phyloP scores from a whole-genome alignment of 2,329 filamentous ascomycete genomes.

The Aureobasidium sp. region DNA sequence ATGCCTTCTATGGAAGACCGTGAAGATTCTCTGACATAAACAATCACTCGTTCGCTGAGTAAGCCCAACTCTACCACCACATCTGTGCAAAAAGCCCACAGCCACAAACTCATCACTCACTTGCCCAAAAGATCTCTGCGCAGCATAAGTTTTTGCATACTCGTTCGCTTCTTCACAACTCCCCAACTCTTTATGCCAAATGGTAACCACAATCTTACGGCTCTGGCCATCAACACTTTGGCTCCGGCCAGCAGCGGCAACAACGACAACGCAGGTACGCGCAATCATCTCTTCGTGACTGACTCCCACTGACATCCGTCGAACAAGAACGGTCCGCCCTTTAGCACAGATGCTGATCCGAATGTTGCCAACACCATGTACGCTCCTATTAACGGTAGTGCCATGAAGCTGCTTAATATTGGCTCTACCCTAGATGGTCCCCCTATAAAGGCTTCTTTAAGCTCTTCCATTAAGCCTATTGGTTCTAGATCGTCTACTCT shows the following conservation, averaged over 20 bases:
- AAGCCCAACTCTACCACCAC: neutral
- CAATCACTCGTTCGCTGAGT: neutral
- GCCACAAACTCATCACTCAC: neutral
- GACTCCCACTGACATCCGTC: no score
- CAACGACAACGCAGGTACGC: neutral
- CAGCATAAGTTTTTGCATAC: neutral
- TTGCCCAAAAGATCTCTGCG: neutral
- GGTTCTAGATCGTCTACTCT: neutral
- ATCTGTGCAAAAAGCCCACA: no score
- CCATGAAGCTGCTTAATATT: neutral
- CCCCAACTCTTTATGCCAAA: no score
- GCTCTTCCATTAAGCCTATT: neutral
- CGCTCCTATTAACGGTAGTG: neutral
- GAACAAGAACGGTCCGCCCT: neutral
- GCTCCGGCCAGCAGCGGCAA: neutral
- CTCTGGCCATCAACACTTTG: neutral
- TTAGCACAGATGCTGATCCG: constrained; percentile 10
- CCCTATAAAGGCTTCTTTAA: neutral
- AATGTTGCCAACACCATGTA: neutral
- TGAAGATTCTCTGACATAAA: neutral
- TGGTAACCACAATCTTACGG: no score
- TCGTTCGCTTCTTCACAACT: neutral
- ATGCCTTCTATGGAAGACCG: neutral
- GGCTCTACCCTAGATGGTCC: no score
- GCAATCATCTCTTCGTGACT: no score